phyloP scores from a whole-genome alignment of 805 yeast species.

The Saccharomycopsis sp. region DNA sequence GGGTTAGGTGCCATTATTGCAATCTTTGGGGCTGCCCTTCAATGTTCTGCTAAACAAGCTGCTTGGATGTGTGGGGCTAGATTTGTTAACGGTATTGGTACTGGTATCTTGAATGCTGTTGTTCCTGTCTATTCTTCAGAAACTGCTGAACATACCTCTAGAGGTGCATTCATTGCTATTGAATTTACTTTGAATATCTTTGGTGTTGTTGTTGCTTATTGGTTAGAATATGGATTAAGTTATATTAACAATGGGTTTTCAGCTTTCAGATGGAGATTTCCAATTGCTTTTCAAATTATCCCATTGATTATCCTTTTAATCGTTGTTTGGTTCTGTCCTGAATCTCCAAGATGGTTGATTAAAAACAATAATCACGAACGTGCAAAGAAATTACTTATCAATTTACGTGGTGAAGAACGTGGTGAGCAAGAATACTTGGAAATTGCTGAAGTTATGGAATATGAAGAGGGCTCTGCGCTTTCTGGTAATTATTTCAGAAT shows the following conservation, averaged over 20 bases:
- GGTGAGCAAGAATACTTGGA: conserved; percentile 27
- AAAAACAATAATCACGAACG: conserved; percentile 44
- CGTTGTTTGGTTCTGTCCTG: conserved; percentile 43
- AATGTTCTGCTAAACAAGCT: conserved; percentile 46
- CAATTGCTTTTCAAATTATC: conserved; percentile 62
- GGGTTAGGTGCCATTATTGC: conserved; percentile 52
- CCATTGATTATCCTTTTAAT: conserved; percentile 40
- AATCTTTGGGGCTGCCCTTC: conserved; percentile 46
- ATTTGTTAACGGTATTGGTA: conserved; percentile 64
- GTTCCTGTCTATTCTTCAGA: conserved; percentile 80
- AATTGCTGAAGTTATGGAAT: conserved; percentile 2
- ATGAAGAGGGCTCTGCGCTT: conserved; percentile 30
- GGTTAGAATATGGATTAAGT: conserved; percentile 66
- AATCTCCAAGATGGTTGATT: conserved; percentile 66
- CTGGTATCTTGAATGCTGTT: conserved; percentile 66
- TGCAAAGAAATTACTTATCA: conserved; percentile 40
- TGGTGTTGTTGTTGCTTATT: conserved; percentile 71
- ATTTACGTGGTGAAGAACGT: conserved; percentile 35
- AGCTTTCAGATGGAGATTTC: conserved; percentile 64
- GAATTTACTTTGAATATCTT: conserved; percentile 66
- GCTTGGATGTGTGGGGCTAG: conserved; percentile 73
- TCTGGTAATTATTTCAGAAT: conserved; percentile 44
- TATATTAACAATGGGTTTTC: conserved; percentile 33
- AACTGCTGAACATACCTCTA: conserved; percentile 52
- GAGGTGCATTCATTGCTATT: conserved; percentile 61